A percentile compares a stretch with the other conserved stretches of the same genome.
Conservation (phyloP, 2,329 filamentous ascomycete genomes). For the Lasiodiplodia citricola region DNA sequence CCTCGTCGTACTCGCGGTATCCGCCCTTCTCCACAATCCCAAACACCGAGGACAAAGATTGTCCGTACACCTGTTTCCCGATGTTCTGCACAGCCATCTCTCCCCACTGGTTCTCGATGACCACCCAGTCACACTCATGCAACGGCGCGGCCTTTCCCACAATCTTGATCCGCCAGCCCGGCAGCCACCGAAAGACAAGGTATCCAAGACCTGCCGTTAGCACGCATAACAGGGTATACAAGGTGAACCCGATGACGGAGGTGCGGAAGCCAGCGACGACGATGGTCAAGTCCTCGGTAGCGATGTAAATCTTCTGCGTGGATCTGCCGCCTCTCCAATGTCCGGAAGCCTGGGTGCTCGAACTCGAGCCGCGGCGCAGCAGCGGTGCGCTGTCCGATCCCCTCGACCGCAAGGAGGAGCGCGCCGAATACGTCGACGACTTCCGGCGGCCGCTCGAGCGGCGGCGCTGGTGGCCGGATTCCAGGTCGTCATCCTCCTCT, state of each 20-base stretch:
- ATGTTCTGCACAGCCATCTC: constrained; percentile 83
- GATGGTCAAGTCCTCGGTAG: constrained; percentile 91
- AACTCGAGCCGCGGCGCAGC: constrained; percentile 74
- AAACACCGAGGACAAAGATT: constrained; percentile 71
- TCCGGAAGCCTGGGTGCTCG: constrained; percentile 69
- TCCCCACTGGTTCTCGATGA: constrained; percentile 97
- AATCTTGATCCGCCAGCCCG: constrained; percentile 80
- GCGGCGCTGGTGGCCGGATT: constrained; percentile 36
- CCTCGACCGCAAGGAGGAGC: constrained; percentile 47
- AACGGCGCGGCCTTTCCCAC: constrained; percentile 73
- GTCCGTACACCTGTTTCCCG: constrained; percentile 62
- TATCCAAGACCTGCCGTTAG: constrained; percentile 78
- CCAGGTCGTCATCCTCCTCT: constrained; percentile 58
- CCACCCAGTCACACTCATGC: constrained; percentile 83
- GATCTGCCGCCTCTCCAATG: constrained; percentile 63
- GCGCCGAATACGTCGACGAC: constrained; percentile 65
- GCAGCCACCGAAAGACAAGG: constrained; percentile 87
- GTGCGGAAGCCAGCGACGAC: constrained; percentile 91
- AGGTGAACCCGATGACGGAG: constrained; percentile 68
- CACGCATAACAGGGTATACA: constrained; percentile 74
- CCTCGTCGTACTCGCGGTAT: constrained; percentile 71
- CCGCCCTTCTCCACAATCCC: constrained; percentile 68
- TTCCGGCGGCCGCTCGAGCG: constrained; percentile 61
- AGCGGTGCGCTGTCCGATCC: constrained; percentile 64
- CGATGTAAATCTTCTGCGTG: constrained; percentile 91